These are phyloP conservation scores for Scutellaria galericulata DNA, from an alignment of 257 asterid species.

Conservation along the genomic window DNA sequence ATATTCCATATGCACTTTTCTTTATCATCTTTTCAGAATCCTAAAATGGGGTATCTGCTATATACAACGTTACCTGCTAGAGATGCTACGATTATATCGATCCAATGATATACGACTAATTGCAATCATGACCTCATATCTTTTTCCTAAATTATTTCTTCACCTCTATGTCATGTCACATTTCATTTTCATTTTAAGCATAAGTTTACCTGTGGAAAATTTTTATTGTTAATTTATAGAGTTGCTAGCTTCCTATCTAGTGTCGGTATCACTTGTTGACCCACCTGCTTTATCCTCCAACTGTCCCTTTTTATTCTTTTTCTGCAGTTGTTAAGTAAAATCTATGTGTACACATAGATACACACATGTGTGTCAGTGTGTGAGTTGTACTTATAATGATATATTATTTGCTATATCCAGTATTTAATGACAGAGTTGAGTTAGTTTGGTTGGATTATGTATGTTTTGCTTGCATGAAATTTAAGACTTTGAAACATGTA, in stretches of 20 bases:
- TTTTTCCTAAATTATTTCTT: not conserved
- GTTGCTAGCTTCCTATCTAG: slow-evolving; percentile 4
- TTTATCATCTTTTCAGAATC: slow-evolving; percentile 12
- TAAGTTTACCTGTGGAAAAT: slow-evolving; percentile 19
- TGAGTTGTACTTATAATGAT: not conserved
- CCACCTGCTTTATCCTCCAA: not conserved
- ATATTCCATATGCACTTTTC: slow-evolving; percentile 1
- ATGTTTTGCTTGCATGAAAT: slow-evolving; percentile 16
- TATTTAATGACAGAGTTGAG: not conserved
- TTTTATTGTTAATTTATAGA: slow-evolving; percentile 19
- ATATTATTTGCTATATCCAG: too few relatives aligned
- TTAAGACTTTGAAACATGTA: not conserved
- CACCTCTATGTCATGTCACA: not conserved
- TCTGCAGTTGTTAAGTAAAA: not conserved
- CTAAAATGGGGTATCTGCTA: slow-evolving; percentile 2
- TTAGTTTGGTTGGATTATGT: not conserved
- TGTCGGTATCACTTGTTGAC: slow-evolving; percentile 23
- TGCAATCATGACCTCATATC: not conserved
- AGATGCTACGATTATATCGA: not conserved
- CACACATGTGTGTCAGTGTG: not conserved
- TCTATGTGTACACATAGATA: not conserved
- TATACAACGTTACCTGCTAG: not conserved
- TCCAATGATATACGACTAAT: slow-evolving; percentile 3
- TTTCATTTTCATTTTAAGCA: not conserved
- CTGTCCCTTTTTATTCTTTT: not conserved